Percentiles rank a stretch among this genome's conserved stretches.
phyloP scores from a whole-genome alignment of 495 filamentous ascomycete species.

The Trichoderma reesei region DNA sequence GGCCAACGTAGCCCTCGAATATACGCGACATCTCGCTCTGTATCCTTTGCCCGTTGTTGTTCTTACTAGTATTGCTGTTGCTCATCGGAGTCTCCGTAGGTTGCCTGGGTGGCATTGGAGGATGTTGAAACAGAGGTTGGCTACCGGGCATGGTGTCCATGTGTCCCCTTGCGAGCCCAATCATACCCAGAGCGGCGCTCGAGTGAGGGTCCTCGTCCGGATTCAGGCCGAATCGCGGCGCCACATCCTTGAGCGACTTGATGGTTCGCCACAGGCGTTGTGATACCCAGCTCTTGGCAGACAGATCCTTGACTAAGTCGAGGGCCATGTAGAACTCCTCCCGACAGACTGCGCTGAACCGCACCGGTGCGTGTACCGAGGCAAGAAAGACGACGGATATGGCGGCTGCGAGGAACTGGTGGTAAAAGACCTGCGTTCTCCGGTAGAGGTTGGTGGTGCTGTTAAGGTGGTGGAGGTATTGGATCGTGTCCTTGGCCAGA shows the following conservation, averaged over 20 bases:
- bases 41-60: conserved; percentile 30
- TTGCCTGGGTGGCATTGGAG: background rate
- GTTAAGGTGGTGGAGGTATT: conserved; percentile 63
- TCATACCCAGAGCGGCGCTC: conserved; percentile 22
- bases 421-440: conserved; percentile 70
- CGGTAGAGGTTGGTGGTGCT: conserved; percentile 74
- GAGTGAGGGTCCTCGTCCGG: conserved; percentile 27
- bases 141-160: conserved; percentile 9
- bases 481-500: conserved; percentile 71
- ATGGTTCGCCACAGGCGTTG: conserved; percentile 78
- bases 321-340: conserved; percentile 82
- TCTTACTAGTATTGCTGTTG: conserved; percentile 22
- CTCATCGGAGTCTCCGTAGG: conserved; percentile 14
- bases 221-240: conserved; percentile 65
- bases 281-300: conserved; percentile 65
- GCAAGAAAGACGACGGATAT: conserved; percentile 77
- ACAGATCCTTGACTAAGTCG: conserved; percentile 71
- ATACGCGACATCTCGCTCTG: conserved; percentile 38
- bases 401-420: conserved; percentile 76
- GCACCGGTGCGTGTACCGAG: conserved; percentile 67
- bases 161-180: conserved; percentile 20
- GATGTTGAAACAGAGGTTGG: conserved; percentile 11
- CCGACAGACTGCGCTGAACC: conserved; percentile 64
- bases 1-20: conserved; percentile 31
- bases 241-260: conserved; percentile 67